Evolutionary conservation across 805 yeast species (phyloP), one percentile per base, ranked within the genome.

Genomic region (Lipomyces spencermartinsiae): DNA sequence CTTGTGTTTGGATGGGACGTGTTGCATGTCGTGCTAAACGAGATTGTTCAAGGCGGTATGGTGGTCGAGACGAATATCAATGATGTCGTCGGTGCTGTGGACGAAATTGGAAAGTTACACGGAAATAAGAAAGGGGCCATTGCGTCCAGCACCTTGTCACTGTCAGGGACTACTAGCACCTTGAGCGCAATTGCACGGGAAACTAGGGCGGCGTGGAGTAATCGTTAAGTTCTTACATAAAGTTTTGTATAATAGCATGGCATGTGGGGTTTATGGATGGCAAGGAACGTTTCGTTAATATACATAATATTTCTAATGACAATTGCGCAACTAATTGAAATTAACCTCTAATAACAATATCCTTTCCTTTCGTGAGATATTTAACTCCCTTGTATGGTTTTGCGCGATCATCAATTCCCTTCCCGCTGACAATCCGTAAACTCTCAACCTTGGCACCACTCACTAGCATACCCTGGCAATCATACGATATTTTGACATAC

Each of bases 1-100:
- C 83, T 95, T 70, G 97, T 95, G n/a, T 94, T 93, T 80, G 98
- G 98, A 19, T 95, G 99, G 98, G 98, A 95, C 79, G 96, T 93
- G 4, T 81, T 94, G 39, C 96, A 94, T 77, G 89, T 97, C 1
- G 97, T 94, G 1, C 78, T 93, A 60, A 80, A 76, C 74, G 98
- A 95, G 75, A 90, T 95, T 43, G 89, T 95, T 0, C 98, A 95
- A 77, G 99, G 98, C 33, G 99, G 99, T 0, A 89, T 95, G 96
- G 99, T 95, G 8, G 91, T 95, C 49, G 99, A 95, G 77, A 93
- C 98, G 1, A 92, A 89, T 73, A 92, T 93, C 25, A 76, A 81
- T 33, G 86, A 89, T 68, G 93, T 95, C 46, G 97, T 95, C 5
- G 87, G 86, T 1, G 85, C 83, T 0, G 82, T 80, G 2, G 82